These are phyloP conservation scores for Histomonas meleagridis DNA, from an alignment of 208 protist species.

Conservation along the genomic window DNA sequence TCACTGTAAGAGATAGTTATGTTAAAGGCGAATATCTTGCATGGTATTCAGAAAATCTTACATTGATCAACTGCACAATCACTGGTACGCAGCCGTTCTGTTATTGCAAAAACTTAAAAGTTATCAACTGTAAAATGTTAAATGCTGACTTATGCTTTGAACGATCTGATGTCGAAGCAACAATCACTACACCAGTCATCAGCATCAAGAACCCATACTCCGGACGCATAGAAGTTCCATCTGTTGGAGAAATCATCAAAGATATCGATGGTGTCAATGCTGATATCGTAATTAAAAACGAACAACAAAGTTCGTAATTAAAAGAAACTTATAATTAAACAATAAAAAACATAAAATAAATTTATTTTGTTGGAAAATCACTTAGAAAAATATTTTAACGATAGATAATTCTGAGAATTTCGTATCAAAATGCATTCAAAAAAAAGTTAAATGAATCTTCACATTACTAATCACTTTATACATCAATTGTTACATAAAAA, in stretches of 20 bases:
- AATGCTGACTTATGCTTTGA: background rate
- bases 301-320: background rate
- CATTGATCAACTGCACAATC: background rate
- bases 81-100: background rate
- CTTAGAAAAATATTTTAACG: no score
- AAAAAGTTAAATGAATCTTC: no score
- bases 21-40: background rate
- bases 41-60: background rate
- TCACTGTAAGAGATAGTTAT: background rate
- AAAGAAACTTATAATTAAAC: no score
- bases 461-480: no score
- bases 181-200: no score
- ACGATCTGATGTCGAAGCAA: background rate
- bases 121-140: background rate
- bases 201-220: background rate
- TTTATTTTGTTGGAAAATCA: no score
- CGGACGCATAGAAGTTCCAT: background rate
- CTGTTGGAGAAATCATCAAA: background rate
- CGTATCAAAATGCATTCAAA: no score
- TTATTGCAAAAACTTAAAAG: background rate
- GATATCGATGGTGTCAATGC: background rate
- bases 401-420: no score
- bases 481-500: no score
- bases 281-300: background rate
- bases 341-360: no score